phyloP scores from a whole-genome alignment of 176 grass and related monocot genomes.

The Alopecurus myosuroides region DNA sequence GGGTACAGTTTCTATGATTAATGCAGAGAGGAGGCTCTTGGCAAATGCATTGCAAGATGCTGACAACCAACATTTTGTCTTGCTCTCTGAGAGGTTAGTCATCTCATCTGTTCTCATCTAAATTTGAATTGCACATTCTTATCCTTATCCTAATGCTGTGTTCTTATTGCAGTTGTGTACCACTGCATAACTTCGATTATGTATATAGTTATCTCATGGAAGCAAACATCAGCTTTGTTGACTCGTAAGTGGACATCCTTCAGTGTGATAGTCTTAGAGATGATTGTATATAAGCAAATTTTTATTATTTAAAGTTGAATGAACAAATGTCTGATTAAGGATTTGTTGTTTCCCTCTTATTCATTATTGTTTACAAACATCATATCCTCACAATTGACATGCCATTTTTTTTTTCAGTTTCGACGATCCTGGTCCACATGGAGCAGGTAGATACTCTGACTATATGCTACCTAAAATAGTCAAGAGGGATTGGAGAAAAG shows the following conservation, averaged over 20 bases:
- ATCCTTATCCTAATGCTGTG: constrained; percentile 22
- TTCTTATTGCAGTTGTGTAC: constrained; percentile 73
- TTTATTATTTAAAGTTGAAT: too few species aligned
- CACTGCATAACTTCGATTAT: constrained; percentile 98
- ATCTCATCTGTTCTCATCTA: constrained; percentile 5
- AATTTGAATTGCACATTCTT: neutral
- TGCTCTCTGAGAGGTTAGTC: constrained; percentile 86
- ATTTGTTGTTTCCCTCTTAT: neutral
- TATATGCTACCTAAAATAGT: constrained; percentile 90
- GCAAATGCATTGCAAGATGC: constrained; percentile 81
- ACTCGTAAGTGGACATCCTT: constrained; percentile 58
- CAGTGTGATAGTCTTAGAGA: neutral
- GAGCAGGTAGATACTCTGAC: constrained; percentile 86
- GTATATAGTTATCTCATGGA: constrained; percentile 93
- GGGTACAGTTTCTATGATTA: constrained; percentile 95
- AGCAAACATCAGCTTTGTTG: constrained; percentile 97
- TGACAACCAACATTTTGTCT: constrained; percentile 97
- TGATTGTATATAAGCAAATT: neutral
- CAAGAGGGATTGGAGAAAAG: constrained; percentile 95
- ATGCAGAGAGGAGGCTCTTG: constrained; percentile 95
- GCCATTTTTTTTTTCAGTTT: constrained; percentile 62
- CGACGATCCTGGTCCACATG: constrained; percentile 97
- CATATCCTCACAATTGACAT: neutral
- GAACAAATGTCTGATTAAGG: too few species aligned
- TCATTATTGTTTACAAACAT: neutral